These are phyloP conservation scores for Fusarium ambrosium DNA, from an alignment of 2,329 filamentous ascomycete genomes.

Conservation along the genomic window DNA sequence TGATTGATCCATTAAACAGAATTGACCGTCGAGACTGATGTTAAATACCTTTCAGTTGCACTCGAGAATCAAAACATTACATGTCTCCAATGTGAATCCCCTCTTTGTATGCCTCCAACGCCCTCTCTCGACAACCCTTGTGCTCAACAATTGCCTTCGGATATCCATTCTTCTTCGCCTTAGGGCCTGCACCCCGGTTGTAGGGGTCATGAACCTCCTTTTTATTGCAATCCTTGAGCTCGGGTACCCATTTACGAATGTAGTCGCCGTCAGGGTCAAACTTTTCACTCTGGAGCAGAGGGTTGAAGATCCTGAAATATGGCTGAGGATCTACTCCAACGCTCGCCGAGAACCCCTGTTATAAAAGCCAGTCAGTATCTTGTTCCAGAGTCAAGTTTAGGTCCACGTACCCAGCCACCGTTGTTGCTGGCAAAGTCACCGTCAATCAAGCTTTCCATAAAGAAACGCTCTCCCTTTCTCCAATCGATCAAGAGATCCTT, in stretches of 20 bases:
- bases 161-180: constrained; percentile 78
- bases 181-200: constrained; percentile 68
- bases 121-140: constrained; percentile 74
- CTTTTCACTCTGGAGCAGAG: constrained; percentile 85
- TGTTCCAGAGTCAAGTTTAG: neutral
- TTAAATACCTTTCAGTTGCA: neutral
- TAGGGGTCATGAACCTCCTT: constrained; percentile 88
- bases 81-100: constrained; percentile 50
- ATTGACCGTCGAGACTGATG: neutral
- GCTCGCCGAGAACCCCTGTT: constrained; percentile 64
- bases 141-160: constrained; percentile 83
- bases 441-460: constrained; percentile 85
- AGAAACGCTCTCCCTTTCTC: constrained; percentile 84
- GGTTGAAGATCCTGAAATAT: constrained; percentile 93
- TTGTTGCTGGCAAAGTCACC: constrained; percentile 87
- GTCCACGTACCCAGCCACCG: constrained; percentile 61
- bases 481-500: constrained; percentile 88
- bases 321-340: constrained; percentile 88
- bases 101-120: constrained; percentile 78
- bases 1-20: neutral
- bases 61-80: neutral
- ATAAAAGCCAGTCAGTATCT: neutral
- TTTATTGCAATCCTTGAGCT: constrained; percentile 73
- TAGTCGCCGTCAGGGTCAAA: constrained; percentile 85
- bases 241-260: constrained; percentile 85